Base-by-base conservation (phyloP, 805 yeast genomes). In the Ogataea methylovora region DNA sequence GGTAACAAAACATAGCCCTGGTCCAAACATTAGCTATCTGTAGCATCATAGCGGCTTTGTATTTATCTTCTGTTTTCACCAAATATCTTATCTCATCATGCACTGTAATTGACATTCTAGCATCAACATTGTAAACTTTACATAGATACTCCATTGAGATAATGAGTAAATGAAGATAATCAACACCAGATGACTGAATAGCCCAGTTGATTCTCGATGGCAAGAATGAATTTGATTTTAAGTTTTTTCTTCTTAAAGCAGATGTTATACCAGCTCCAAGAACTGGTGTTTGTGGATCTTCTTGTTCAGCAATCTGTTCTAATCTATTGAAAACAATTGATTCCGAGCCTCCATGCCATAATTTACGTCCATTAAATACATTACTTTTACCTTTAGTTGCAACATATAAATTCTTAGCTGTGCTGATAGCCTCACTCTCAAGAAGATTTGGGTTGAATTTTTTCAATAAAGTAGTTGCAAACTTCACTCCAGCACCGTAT, bases 181-280 rank as follows among this genome's bases (percentile, higher is more conserved):
- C 98, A 14, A 94, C 99, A 24, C 98, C 99, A 2, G 96, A 85
- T 16, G 96, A 85, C 56, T 92, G 99, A 52, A 92, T 92, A 1
- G 96, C 85, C 99, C 99, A 92, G 51, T 92, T 92, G 42, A 88
- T 80, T 48, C 99, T 61, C 2, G 96, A 86, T 0, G 98, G 92
- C 43, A 92, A 60, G 52, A 80, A 92, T 1, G 76, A 63, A 41
- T 73, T 73, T 25, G 73, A 62, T 28, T 73, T 75, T 45, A 92
- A 65, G 53, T 90, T 79, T 34, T 65, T 63, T 28, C 73, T 70
- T 45, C 72, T 70, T 38, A 92, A 63, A 0, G 97, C 95, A 38
- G 76, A 76, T 0, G 99, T 92, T 30, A 92, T 86, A 11, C 94
- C 84, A 5, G 97, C 95, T 1, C 96, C 95, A 8, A 92, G 58